These are phyloP conservation scores for Botryotinia globosa DNA, from an alignment of 2,329 filamentous ascomycete genomes.

Conservation along the genomic window DNA sequence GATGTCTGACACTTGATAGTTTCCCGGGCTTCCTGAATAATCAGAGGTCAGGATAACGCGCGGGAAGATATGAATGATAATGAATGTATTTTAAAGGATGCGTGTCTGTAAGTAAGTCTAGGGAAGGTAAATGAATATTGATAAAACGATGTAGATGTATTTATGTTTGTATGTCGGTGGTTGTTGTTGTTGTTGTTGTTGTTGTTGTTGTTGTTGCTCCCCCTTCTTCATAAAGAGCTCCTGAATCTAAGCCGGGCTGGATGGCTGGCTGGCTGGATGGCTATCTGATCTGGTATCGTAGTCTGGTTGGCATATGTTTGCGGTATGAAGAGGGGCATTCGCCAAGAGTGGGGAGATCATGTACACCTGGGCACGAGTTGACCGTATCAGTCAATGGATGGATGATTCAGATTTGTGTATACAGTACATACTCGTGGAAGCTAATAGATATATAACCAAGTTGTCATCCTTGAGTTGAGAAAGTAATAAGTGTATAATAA, in stretches of 20 bases:
- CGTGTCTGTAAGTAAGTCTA: neutral
- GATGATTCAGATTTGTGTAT: slow-evolving; percentile 3
- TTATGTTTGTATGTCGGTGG: slow-evolving; percentile 14
- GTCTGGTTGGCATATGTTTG: slow-evolving; percentile 13
- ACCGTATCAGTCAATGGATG: neutral
- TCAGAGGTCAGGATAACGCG: slow-evolving; percentile 31
- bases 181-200: slow-evolving; percentile 21
- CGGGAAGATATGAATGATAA: slow-evolving; percentile 22
- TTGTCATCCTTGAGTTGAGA: neutral
- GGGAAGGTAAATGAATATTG: neutral
- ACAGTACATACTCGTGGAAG: neutral
- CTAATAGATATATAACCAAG: neutral
- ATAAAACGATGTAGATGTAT: slow-evolving; percentile 13
- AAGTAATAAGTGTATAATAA: neutral
- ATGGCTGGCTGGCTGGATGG: neutral
- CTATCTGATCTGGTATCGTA: slow-evolving; percentile 1
- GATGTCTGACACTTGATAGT: slow-evolving; percentile 13
- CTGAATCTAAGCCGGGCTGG: slow-evolving; percentile 15
- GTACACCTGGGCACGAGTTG: slow-evolving; percentile 3
- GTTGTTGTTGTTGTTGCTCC: slow-evolving; percentile 18
- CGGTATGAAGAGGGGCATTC: slow-evolving; percentile 14
- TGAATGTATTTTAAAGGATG: neutral
- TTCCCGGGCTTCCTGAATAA: slow-evolving; percentile 31
- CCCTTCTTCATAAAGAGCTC: slow-evolving; percentile 16
- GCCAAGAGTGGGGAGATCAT: slow-evolving; percentile 18